Evolutionary conservation across 768 basidiomycete species (phyloP).

Genomic region (Panaeolus papilionaceus): DNA sequence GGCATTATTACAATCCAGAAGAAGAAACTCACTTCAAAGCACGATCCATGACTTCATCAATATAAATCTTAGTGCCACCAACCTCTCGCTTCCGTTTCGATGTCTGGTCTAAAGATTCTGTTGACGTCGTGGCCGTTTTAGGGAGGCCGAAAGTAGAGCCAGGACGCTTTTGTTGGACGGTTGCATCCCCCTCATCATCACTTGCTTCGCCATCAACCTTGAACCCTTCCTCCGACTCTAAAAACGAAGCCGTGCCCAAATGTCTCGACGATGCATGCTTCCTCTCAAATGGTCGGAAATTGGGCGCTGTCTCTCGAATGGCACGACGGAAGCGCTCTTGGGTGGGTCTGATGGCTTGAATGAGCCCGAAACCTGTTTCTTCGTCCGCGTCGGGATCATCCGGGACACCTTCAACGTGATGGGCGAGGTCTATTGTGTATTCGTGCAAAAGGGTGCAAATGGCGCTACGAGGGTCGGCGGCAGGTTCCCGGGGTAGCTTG

Average conservation of each 20-base stretch:
- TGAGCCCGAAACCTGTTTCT: slow-evolving; percentile 44
- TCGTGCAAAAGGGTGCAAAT: slow-evolving; percentile 51
- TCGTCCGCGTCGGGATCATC: slow-evolving; percentile 30
- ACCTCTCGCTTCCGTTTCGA: neutral
- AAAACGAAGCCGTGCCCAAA: slow-evolving; percentile 27
- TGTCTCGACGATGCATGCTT: slow-evolving; percentile 19
- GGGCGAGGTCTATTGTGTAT: slow-evolving; percentile 53
- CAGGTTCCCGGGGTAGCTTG: slow-evolving; percentile 55
- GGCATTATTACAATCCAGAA: neutral
- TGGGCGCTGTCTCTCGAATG: slow-evolving; percentile 60
- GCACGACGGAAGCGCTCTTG: slow-evolving; percentile 52
- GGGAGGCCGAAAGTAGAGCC: neutral
- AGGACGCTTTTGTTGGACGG: neutral
- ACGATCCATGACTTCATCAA: slow-evolving; percentile 32
- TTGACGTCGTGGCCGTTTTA: no score
- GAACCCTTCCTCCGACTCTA: slow-evolving; percentile 25
- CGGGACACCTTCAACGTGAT: slow-evolving; percentile 59
- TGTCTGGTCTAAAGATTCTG: no score
- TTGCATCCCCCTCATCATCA: slow-evolving; percentile 1
- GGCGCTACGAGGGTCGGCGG: slow-evolving; percentile 62
- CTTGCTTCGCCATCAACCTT: slow-evolving; percentile 19
- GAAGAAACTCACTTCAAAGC: slow-evolving; percentile 25
- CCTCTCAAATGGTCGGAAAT: slow-evolving; percentile 57
- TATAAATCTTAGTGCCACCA: slow-evolving; percentile 22
- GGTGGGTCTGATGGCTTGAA: slow-evolving; percentile 59